Evolutionary conservation across 345 rosid species (phyloP).

Genomic region (Eucalyptus curtisii): DNA sequence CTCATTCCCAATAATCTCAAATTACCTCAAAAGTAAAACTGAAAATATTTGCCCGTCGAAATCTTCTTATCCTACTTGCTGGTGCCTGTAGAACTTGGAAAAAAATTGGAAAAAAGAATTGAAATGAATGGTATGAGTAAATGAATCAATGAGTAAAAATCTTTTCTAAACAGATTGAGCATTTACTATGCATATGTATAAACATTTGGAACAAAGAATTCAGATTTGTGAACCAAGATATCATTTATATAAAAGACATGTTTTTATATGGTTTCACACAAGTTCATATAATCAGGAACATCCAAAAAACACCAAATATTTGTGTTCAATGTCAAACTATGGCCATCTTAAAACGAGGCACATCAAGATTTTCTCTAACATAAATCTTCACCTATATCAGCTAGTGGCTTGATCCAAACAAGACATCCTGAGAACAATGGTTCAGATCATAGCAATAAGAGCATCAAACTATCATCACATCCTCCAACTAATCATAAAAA

Average conservation of each 20-base stretch:
- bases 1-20: neutral
- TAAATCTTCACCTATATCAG: neutral
- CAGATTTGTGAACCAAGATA: neutral
- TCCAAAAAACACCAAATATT: neutral
- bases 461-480: neutral
- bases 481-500: neutral
- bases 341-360: neutral
- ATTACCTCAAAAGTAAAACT: neutral
- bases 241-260: neutral
- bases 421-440: neutral
- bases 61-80: neutral
- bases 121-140: neutral
- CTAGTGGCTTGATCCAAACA: neutral
- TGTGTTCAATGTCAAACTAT: neutral
- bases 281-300: neutral
- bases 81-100: neutral
- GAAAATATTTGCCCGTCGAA: neutral
- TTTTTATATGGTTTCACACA: fast-evolving
- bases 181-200: neutral
- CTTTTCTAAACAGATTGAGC: neutral
- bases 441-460: neutral
- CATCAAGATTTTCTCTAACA: neutral
- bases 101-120: neutral
- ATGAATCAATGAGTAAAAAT: neutral
- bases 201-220: neutral